Percentiles rank a stretch among this genome's conserved stretches.
Conservation (phyloP, 2,329 filamentous ascomycete genomes). For the Aspergillus awamori region DNA sequence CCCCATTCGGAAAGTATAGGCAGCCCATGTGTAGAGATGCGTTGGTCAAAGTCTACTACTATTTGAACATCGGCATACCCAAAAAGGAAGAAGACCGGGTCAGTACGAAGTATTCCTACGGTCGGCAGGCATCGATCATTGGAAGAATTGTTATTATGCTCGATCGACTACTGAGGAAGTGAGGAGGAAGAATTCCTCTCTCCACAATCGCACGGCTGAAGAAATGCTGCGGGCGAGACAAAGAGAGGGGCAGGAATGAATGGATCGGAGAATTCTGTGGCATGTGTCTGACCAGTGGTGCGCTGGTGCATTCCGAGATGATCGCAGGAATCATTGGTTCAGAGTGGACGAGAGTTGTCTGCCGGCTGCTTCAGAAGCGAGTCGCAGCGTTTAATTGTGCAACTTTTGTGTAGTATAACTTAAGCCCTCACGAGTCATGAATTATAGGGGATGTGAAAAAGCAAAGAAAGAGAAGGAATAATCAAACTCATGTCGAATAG, state of each 20-base stretch:
- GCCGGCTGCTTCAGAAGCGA: neutral
- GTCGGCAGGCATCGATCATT: no score
- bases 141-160: no score
- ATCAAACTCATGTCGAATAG: no score
- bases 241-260: conserved; percentile 8
- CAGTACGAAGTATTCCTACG: no score
- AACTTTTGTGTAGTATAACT: neutral
- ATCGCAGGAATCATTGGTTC: conserved; percentile 4
- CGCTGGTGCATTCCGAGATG: conserved; percentile 6
- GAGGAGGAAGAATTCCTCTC: neutral
- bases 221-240: conserved; percentile 2
- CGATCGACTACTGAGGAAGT: neutral
- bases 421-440: neutral
- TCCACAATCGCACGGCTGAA: neutral
- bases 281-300: neutral
- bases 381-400: neutral
- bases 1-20: neutral
- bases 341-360: neutral
- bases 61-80: no score
- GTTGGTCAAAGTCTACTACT: neutral
- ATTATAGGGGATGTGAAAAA: neutral
- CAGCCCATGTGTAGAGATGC: neutral
- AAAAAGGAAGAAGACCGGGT: no score
- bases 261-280: conserved; percentile 5
- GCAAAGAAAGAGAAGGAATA: no score